Evolutionary conservation across 208 protist genomes (phyloP).

Genomic region (Leishmania gerbilli): DNA sequence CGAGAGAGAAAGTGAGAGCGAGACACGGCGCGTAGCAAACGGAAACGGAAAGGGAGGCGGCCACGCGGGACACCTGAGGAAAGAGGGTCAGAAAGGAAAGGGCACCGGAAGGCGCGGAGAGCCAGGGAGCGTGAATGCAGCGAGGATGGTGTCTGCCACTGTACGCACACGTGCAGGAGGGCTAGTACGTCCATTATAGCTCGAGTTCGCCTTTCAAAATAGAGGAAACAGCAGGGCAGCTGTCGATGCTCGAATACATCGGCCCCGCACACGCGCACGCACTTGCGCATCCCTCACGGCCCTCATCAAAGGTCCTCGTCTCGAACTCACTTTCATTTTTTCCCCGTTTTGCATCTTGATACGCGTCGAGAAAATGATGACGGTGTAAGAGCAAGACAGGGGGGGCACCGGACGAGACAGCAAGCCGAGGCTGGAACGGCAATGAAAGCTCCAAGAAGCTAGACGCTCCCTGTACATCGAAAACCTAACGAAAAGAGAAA

Average conservation of each 20-base stretch:
- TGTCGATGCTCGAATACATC: not conserved
- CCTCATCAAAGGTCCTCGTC: not conserved
- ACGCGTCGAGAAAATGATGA: too few relatives aligned
- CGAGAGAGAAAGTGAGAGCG: not conserved
- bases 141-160: not conserved
- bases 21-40: not conserved
- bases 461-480: not conserved
- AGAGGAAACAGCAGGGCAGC: too few relatives aligned
- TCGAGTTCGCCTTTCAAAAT: not conserved
- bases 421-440: not conserved
- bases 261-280: not conserved
- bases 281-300: not conserved
- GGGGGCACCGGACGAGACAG: not conserved
- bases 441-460: not conserved
- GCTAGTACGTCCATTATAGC: not conserved
- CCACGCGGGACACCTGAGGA: not conserved
- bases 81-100: not conserved
- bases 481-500: conserved; percentile 12
- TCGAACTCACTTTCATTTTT: not conserved
- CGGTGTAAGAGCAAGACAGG: not conserved
- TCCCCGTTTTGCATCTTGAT: not conserved
- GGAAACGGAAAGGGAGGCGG: not conserved
- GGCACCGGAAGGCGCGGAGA: not conserved
- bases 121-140: not conserved
- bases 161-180: not conserved